phyloP scores from a whole-genome alignment of 1,139 yeast genomes.

The Protomyces macrosporus region DNA sequence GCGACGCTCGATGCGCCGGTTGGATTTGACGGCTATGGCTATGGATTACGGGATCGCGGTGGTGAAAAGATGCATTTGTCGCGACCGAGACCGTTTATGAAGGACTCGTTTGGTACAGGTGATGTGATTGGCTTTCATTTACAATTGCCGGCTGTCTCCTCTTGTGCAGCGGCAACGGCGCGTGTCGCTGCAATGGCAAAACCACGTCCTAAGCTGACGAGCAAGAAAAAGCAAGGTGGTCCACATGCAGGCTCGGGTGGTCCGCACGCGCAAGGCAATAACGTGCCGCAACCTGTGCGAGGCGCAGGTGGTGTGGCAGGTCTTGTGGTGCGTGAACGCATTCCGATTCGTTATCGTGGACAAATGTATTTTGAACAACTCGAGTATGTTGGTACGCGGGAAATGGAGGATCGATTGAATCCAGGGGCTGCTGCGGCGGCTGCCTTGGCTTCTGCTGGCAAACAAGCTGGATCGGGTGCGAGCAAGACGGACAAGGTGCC shows the following conservation, averaged over 20 bases:
- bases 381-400: conserved; percentile 72
- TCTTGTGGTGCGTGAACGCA: conserved; percentile 64
- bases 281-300: conserved; percentile 31
- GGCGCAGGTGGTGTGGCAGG: background rate
- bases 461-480: conserved; percentile 30
- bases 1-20: conserved; percentile 92
- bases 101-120: conserved; percentile 58
- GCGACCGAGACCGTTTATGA: conserved; percentile 55
- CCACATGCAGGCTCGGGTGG: background rate
- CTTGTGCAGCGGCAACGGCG: background rate
- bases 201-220: background rate
- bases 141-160: conserved; percentile 51
- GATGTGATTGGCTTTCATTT: conserved; percentile 78
- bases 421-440: conserved; percentile 42
- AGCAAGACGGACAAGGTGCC: conserved; percentile 22
- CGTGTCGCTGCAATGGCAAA: background rate
- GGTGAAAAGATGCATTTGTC: conserved; percentile 76
- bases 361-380: conserved; percentile 77
- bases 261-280: background rate
- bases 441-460: conserved; percentile 30
- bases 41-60: conserved; percentile 76
- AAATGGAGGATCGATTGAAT: conserved; percentile 67
- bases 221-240: background rate
- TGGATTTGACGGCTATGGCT: conserved; percentile 91
- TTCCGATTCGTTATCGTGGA: conserved; percentile 77